Evolutionary conservation across 441 rosid genomes (phyloP), one percentile per base, ranked within the genome.

Genomic region (Bruguiera hainesii): DNA sequence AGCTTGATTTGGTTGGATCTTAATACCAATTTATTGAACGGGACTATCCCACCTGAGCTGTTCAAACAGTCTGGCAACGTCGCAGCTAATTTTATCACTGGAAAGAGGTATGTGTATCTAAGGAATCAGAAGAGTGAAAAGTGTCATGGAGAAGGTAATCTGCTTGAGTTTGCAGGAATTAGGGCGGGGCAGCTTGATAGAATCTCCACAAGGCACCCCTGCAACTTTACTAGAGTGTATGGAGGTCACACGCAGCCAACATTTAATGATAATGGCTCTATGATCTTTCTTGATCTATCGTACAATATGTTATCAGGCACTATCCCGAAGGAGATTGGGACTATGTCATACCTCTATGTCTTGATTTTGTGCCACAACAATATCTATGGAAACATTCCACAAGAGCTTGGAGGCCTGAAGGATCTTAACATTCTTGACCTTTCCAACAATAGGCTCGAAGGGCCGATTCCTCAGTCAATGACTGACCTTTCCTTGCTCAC

Each of bases 1-100:
- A 92, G 98, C 84, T 78, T 95, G 85, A 86, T 95, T 65, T 95
- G 99, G 99, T 71, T 95, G 73, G 99, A 92, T 78, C 86, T 95
- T 37, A 95, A 92, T 72, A 82, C 95, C 70, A 93, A 93, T 78
- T 20, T 0, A 9, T 81, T 93, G 72, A 83, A 65, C 64, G 98
- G 96, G 10, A 78, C 87, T 3, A 91, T 93, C 71, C 98, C 98
- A 5, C 80, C 85, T 0, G 87, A 79, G 60, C 75, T 93, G 80
- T 93, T 93, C 78, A 88, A 89, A 71, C 97, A 89, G 51, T 90
- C 98, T 2, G 99, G 99, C 20, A 85, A 85, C 33, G 87, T 93
- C 21, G 89, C 89, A 0, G 97, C 79, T 5, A 90, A 87, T 80
- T 85, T 85, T 66, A 80, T 93, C 62, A 65, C 85, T 0, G 97